Evolutionary conservation across 2,329 filamentous ascomycete species (phyloP).

Genomic region (Monosporascus sp.): DNA sequence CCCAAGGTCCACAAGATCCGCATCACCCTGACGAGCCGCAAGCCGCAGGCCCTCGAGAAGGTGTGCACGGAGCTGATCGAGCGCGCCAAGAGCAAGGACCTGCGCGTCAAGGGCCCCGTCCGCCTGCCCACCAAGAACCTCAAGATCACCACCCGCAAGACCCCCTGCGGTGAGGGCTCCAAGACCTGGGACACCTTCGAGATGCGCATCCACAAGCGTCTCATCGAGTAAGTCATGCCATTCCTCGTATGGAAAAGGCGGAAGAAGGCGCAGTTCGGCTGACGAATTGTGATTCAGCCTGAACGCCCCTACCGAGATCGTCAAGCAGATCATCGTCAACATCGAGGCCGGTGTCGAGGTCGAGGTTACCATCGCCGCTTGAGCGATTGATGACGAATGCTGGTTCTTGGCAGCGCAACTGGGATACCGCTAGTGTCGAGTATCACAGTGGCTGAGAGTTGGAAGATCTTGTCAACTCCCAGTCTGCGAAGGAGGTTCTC

Average conservation of each 20-base stretch:
- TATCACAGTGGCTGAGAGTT: neutral
- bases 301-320: slow-evolving; percentile 94
- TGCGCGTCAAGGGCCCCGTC: slow-evolving; percentile 97
- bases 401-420: neutral
- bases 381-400: slow-evolving; percentile 29
- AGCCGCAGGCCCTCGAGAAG: slow-evolving; percentile 94
- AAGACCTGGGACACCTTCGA: slow-evolving; percentile 99
- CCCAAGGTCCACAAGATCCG: slow-evolving; percentile 96
- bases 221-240: slow-evolving; percentile 69
- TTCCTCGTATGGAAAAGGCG: neutral
- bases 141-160: slow-evolving; percentile 97
- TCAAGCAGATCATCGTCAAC: slow-evolving; percentile 96
- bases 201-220: slow-evolving; percentile 99
- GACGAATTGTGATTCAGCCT: slow-evolving; percentile 46
- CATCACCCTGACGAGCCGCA: slow-evolving; percentile 94
- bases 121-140: slow-evolving; percentile 96
- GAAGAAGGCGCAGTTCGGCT: slow-evolving; percentile 14
- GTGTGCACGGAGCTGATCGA: slow-evolving; percentile 98
- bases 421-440: neutral
- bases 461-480: neutral
- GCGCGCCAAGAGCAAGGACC: slow-evolving; percentile 96
- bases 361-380: slow-evolving; percentile 87
- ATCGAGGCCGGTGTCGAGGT: slow-evolving; percentile 92
- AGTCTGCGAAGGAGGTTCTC: neutral
- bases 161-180: slow-evolving; percentile 97